A percentile compares a stretch with the other conserved stretches of the same genome.
These are phyloP conservation scores for Flaveria bidentis DNA, from an alignment of 129 eudicot species.

Conservation along the genomic window DNA sequence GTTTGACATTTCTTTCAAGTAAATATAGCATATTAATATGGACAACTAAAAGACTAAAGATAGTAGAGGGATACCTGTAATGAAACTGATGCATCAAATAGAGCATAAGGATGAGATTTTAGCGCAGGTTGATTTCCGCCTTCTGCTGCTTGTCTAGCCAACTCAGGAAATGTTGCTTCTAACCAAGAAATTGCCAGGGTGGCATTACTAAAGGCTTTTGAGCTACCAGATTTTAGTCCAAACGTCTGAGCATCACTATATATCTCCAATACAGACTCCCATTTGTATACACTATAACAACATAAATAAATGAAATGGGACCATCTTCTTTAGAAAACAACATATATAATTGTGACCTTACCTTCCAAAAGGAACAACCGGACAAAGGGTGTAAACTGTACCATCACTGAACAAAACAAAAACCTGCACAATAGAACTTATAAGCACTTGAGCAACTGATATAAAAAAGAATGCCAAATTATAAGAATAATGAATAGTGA, in stretches of 20 bases:
- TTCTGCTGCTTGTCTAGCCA: constrained; percentile 59
- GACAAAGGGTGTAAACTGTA: constrained; percentile 78
- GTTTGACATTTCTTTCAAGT: not conserved
- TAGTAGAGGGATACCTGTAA: constrained; percentile 67
- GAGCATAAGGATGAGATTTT: constrained; percentile 69
- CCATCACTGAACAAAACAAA: constrained; percentile 90
- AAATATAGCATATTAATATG: not conserved
- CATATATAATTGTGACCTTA: constrained; percentile 24
- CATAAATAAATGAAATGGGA: not conserved
- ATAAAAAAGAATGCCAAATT: not conserved
- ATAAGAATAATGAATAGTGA: not conserved
- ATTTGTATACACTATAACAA: constrained; percentile 63
- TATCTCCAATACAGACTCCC: constrained; percentile 86
- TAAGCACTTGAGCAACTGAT: not conserved
- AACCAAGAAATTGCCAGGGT: constrained; percentile 88
- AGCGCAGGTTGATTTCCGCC: constrained; percentile 56
- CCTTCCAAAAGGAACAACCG: constrained; percentile 98
- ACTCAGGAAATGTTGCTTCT: constrained; percentile 95
- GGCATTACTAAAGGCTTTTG: constrained; percentile 63
- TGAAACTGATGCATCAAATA: constrained; percentile 69
- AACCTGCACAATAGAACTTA: constrained; percentile 53
- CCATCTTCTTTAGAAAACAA: not conserved
- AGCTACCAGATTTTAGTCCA: constrained; percentile 59
- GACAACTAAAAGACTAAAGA: constrained; percentile 2
- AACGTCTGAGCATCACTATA: constrained; percentile 76